Percentiles rank a stretch among this genome's conserved stretches.
These are phyloP conservation scores for Peltaster fructicola DNA, from an alignment of 2,329 filamentous ascomycete species.

Conservation along the genomic window DNA sequence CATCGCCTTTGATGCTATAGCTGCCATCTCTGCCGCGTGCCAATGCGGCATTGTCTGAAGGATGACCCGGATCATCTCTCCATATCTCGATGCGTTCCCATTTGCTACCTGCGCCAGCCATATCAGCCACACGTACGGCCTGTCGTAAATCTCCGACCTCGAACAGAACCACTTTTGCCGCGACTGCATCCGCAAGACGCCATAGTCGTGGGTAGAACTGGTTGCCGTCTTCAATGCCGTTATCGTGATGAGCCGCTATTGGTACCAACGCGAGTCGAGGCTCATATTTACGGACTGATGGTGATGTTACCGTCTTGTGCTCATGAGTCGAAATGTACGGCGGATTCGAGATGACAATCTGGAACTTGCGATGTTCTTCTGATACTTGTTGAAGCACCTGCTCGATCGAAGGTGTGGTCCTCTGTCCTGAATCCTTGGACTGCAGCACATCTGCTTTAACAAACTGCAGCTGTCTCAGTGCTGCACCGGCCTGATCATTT, in stretches of 20 bases:
- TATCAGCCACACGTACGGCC: slow-evolving; percentile 42
- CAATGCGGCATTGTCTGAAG: slow-evolving; percentile 14
- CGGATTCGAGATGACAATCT: slow-evolving; percentile 73
- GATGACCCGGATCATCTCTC: slow-evolving; percentile 45
- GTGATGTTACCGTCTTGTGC: slow-evolving; percentile 44
- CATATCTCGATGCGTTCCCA: slow-evolving; percentile 45
- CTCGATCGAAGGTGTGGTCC: slow-evolving; percentile 2
- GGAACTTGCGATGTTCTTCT: slow-evolving; percentile 6
- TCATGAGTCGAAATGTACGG: slow-evolving; percentile 63
- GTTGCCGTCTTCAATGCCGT: slow-evolving; percentile 21
- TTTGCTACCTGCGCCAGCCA: slow-evolving; percentile 22
- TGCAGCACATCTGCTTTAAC: slow-evolving; percentile 19
- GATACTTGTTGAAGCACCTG: slow-evolving; percentile 2
- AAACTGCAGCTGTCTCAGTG: too few relatives aligned
- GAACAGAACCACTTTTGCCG: slow-evolving; percentile 42
- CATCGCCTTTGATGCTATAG: slow-evolving; percentile 18
- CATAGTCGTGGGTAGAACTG: slow-evolving; percentile 55
- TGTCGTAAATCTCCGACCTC: slow-evolving; percentile 57
- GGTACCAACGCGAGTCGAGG: slow-evolving; percentile 63
- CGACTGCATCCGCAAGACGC: slow-evolving; percentile 31
- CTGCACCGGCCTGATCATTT: too few relatives aligned
- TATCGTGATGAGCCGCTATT: slow-evolving; percentile 19
- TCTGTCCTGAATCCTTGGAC: neutral
- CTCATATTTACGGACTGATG: slow-evolving; percentile 67
- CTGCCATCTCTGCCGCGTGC: slow-evolving; percentile 1